Percentiles rank a stretch among this genome's conserved stretches.
phyloP scores from a whole-genome alignment of 2,329 filamentous ascomycete species.

The Fusarium albosuccineum region DNA sequence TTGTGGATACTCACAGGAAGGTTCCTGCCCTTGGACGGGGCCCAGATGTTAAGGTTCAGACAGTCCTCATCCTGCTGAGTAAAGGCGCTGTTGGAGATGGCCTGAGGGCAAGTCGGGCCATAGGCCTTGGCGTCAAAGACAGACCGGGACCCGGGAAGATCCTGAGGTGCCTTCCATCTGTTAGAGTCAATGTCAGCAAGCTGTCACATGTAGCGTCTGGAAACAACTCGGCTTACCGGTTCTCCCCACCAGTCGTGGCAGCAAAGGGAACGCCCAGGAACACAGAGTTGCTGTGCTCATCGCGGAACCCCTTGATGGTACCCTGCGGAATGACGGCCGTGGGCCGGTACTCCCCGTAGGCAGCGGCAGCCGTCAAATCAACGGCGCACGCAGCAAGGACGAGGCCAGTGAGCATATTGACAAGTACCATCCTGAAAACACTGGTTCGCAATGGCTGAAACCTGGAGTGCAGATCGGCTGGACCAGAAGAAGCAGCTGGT shows the following conservation, averaged over 20 bases:
- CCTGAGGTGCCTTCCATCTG: slow-evolving; percentile 42
- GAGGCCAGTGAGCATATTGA: slow-evolving; percentile 28
- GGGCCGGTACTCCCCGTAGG: slow-evolving; percentile 12
- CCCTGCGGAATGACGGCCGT: slow-evolving; percentile 45
- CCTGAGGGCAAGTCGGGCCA: slow-evolving; percentile 43
- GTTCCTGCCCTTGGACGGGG: slow-evolving; percentile 41
- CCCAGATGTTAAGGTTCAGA: slow-evolving; percentile 58
- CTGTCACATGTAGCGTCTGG: not conserved
- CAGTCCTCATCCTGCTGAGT: slow-evolving; percentile 54
- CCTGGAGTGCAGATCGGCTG: slow-evolving; percentile 27
- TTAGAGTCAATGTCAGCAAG: slow-evolving; percentile 7
- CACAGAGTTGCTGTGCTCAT: slow-evolving; percentile 50
- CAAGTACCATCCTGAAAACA: slow-evolving; percentile 35
- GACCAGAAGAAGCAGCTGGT: not conserved
- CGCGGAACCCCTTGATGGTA: slow-evolving; percentile 52
- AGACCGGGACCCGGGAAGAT: slow-evolving; percentile 26
- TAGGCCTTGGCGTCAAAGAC: slow-evolving; percentile 33
- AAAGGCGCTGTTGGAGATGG: slow-evolving; percentile 31
- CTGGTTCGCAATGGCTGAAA: slow-evolving; percentile 17
- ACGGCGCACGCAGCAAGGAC: slow-evolving; percentile 32
- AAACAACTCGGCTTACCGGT: slow-evolving; percentile 41
- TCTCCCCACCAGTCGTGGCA: slow-evolving; percentile 55
- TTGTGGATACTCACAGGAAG: slow-evolving; percentile 43
- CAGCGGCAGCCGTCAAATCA: slow-evolving; percentile 1
- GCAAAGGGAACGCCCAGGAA: slow-evolving; percentile 57